phyloP scores from a whole-genome alignment of 2,329 filamentous ascomycete species.

The Aureobasidium mangrovei region DNA sequence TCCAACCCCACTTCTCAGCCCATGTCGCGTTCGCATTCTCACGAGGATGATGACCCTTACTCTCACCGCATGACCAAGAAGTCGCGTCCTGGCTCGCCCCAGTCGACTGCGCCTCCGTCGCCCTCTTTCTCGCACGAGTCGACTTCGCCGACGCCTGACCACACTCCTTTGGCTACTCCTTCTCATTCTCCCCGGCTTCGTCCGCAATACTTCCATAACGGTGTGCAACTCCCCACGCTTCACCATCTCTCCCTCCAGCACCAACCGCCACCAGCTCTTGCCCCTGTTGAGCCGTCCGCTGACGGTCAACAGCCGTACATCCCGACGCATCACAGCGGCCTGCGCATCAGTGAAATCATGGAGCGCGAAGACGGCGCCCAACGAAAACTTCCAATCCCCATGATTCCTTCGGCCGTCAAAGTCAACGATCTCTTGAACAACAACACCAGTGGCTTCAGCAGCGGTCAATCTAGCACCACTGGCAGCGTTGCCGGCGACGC shows the following conservation, averaged over 20 bases:
- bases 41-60: conserved; percentile 76
- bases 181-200: conserved; percentile 88
- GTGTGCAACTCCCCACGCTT: conserved; percentile 79
- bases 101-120: conserved; percentile 90
- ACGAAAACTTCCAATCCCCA: conserved; percentile 82
- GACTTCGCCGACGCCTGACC: conserved; percentile 87
- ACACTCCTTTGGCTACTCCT: conserved; percentile 95
- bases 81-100: conserved; percentile 85
- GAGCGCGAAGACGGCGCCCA: conserved; percentile 78
- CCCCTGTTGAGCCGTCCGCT: conserved; percentile 60
- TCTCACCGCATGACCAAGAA: conserved; percentile 70
- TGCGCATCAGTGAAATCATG: conserved; percentile 88
- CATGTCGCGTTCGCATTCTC: conserved; percentile 83
- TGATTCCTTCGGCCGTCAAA: conserved; percentile 59
- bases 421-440: conserved; percentile 72
- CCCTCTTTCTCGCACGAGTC: conserved; percentile 96
- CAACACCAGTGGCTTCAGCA: conserved; percentile 53
- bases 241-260: conserved; percentile 62
- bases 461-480: conserved; percentile 66
- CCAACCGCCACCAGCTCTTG: conserved; percentile 49
- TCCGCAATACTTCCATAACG: conserved; percentile 57
- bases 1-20: conserved; percentile 50
- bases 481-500: conserved; percentile 56
- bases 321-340: conserved; percentile 52
- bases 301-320: conserved; percentile 52